Conservation (phyloP, 441 rosid species). For the Geranium incanum region DNA sequence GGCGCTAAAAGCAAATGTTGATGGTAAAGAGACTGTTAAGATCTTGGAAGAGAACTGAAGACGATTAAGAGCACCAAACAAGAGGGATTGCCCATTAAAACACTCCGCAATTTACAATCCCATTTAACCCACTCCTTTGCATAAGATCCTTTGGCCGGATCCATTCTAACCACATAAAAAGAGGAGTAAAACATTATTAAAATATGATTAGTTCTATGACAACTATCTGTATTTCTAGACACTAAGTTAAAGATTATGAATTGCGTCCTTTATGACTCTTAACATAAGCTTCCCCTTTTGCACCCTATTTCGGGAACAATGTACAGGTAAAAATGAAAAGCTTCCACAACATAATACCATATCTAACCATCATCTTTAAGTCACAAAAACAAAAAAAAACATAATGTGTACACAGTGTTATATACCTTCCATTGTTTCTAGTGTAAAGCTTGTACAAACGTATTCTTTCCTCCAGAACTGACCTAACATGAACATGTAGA, state of each 20-base stretch:
- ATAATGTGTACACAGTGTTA: conserved; percentile 4
- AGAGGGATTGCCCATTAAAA: conserved; percentile 53
- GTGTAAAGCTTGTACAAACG: conserved; percentile 63
- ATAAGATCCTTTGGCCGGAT: conserved; percentile 72
- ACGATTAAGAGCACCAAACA: background rate
- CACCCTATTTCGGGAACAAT: background rate
- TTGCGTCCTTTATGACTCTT: background rate
- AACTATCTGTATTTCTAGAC: background rate
- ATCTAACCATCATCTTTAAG: background rate
- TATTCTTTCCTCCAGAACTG: conserved; percentile 73
- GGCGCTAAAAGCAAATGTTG: background rate
- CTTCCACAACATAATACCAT: background rate
- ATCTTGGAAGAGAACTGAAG: background rate
- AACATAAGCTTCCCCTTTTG: background rate
- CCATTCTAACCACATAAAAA: conserved; percentile 44
- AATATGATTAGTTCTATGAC: background rate
- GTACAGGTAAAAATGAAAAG: background rate
- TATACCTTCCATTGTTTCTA: conserved; percentile 71
- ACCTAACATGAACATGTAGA: conserved; percentile 60
- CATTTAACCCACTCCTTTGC: conserved; percentile 69
- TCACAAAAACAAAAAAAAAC: background rate
- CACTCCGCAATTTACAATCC: conserved; percentile 54
- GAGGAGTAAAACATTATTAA: conserved; percentile 9
- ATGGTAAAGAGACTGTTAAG: background rate
- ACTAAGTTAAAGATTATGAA: background rate